Base-by-base conservation (phyloP, 75 land plant genomes). In the Picea sitchensis region DNA sequence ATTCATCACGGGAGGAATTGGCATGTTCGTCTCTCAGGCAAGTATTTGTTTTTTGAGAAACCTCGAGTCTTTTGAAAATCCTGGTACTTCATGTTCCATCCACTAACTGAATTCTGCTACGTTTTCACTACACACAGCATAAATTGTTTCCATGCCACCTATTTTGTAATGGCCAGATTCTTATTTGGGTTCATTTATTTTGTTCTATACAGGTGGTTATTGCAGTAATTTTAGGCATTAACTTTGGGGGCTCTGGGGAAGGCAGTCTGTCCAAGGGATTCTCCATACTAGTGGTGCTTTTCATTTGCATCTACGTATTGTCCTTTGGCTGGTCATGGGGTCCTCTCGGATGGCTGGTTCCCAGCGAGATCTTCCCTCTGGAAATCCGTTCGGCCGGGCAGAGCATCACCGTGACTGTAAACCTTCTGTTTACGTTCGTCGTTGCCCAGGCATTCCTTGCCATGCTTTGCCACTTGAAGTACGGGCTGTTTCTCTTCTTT, bases 251-350 rank as follows among this genome's bases (percentile, higher is more conserved):
- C 1, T 17, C 20, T 3, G 86, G 80, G 1, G 79, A 17, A 36
- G 79, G 63, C 21, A 23, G 17, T 18, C 44, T 87, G 9, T 14
- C 76, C 58, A 67, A 80, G 58, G 76, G 38, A 26, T 41, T 61
- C 11, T 80, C 84, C 4, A 71, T 65, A 23, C 30, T 82, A 3
- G 80, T 88, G 44, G 84, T 89, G 79, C 1, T 77, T 23, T 41
- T 87, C 30, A 74, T 87, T 54, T 87, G 90, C 30, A 14, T 84
- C 18, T 89, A 78, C 71, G 87, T 88, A 1, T 51, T 80, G 3
- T 81, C 80, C 14, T 89, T 89, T 75, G 84, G 82, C 1, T 89
- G 91, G 91, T 88, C 90, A 20, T 89, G 91, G 91, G 91, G 91
- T 3, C 86, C 90, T 4, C 47, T 89, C 13, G 86, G 84, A 41